Percentiles rank a stretch among this genome's conserved stretches.
phyloP scores from a whole-genome alignment of 2,329 filamentous ascomycete species.

The Pestalotiopsis sp. region DNA sequence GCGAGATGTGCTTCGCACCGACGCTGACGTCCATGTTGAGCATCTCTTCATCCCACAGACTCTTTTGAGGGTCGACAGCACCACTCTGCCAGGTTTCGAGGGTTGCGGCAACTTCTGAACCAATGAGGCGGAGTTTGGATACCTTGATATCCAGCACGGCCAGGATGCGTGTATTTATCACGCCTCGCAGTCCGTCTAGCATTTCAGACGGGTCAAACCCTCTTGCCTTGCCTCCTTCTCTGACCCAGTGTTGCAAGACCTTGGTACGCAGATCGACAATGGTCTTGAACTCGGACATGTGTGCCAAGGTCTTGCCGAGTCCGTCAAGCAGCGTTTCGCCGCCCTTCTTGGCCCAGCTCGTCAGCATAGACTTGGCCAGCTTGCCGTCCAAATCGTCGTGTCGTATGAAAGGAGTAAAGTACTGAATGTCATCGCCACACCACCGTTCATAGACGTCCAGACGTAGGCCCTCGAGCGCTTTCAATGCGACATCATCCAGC shows the following conservation, averaged over 20 bases:
- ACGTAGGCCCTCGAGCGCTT: conserved; percentile 68
- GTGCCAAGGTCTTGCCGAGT: conserved; percentile 60
- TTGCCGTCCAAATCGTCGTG: conserved; percentile 73
- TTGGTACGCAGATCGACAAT: conserved; percentile 71
- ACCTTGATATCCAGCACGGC: conserved; percentile 66
- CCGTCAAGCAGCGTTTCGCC: conserved; percentile 64
- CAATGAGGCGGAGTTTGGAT: conserved; percentile 65
- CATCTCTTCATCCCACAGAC: conserved; percentile 69
- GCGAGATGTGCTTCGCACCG: conserved; percentile 70
- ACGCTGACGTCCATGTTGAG: conserved; percentile 67
- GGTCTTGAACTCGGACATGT: conserved; percentile 66
- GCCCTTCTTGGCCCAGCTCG: conserved; percentile 64
- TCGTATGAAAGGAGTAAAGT: conserved; percentile 85
- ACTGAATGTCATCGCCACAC: conserved; percentile 80
- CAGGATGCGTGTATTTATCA: conserved; percentile 70
- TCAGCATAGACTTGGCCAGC: conserved; percentile 63
- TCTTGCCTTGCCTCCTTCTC: conserved; percentile 63
- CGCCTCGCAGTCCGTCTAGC: conserved; percentile 67
- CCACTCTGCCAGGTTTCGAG: conserved; percentile 63
- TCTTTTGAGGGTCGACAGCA: conserved; percentile 49
- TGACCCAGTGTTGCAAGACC: conserved; percentile 76
- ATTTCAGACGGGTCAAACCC: conserved; percentile 71
- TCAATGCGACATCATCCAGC: conserved; percentile 70
- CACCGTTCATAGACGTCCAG: conserved; percentile 79
- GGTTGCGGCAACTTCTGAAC: conserved; percentile 63